phyloP scores from a whole-genome alignment of 2,329 filamentous ascomycete genomes.

The Dactylellina drechsleri region DNA sequence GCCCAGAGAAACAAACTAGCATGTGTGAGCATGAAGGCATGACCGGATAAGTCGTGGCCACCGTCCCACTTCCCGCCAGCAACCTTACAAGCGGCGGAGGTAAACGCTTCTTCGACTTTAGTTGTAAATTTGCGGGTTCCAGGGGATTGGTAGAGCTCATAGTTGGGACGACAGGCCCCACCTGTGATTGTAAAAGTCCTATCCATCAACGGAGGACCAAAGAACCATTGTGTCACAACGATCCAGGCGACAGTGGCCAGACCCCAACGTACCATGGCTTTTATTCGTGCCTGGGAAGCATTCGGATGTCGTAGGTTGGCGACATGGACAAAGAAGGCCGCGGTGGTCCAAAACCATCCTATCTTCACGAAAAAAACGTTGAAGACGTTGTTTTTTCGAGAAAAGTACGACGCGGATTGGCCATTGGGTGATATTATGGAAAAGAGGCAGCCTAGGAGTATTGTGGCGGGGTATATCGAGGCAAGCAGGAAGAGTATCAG shows the following conservation, averaged over 20 bases:
- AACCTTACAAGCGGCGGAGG: slow-evolving; percentile 81
- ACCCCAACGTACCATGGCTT: slow-evolving; percentile 74
- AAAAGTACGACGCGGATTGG: slow-evolving; percentile 81
- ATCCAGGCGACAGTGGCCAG: slow-evolving; percentile 83
- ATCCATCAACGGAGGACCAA: slow-evolving; percentile 89
- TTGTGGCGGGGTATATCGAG: slow-evolving; percentile 77
- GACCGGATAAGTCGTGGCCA: slow-evolving; percentile 95
- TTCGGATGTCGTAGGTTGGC: slow-evolving; percentile 72
- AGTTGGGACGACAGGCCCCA: slow-evolving; percentile 77
- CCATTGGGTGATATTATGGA: slow-evolving; percentile 78
- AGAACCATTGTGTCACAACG: slow-evolving; percentile 94
- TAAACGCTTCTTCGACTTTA: slow-evolving; percentile 69
- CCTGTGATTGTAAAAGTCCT: slow-evolving; percentile 88
- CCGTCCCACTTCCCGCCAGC: slow-evolving; percentile 86
- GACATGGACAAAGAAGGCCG: slow-evolving; percentile 76
- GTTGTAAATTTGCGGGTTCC: slow-evolving; percentile 64
- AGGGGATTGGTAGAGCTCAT: slow-evolving; percentile 58
- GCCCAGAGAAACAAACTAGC: slow-evolving; percentile 83
- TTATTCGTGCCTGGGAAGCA: slow-evolving; percentile 60
- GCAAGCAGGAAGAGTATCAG: slow-evolving; percentile 66
- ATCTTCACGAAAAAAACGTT: slow-evolving; percentile 94
- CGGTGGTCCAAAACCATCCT: slow-evolving; percentile 90
- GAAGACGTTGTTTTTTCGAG: slow-evolving; percentile 90
- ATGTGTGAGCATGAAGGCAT: slow-evolving; percentile 90
- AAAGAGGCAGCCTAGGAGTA: slow-evolving; percentile 84